A percentile compares a stretch with the other conserved stretches of the same genome.
phyloP scores from a whole-genome alignment of 805 yeast genomes.

The Metschnikowia corniflorae region DNA sequence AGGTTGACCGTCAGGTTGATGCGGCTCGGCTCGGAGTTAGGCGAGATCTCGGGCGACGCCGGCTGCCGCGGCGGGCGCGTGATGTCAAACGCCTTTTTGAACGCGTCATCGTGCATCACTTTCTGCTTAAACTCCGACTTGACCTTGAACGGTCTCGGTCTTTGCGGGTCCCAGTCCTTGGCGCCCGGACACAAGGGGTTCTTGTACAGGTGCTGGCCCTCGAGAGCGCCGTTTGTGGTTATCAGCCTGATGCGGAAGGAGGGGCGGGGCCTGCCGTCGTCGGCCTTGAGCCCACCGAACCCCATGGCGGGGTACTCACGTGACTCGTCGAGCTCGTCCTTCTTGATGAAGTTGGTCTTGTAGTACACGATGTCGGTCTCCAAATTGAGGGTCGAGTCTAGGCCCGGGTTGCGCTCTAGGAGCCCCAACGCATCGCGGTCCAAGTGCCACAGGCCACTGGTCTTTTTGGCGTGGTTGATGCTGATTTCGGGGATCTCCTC shows the following conservation, averaged over 20 bases:
- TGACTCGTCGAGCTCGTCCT: constrained; percentile 26
- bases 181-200: constrained; percentile 39
- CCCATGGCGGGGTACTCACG: constrained; percentile 17
- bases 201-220: constrained; percentile 3
- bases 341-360: constrained; percentile 40
- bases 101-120: constrained; percentile 36
- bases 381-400: constrained; percentile 31
- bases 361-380: constrained; percentile 43
- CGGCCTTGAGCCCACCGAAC: constrained; percentile 12
- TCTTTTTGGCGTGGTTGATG: constrained; percentile 31
- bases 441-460: constrained; percentile 28
- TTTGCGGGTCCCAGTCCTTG: constrained; percentile 36
- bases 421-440: constrained; percentile 32
- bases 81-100: constrained; percentile 30
- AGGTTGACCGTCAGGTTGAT: constrained; percentile 40
- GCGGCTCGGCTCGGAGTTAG: constrained; percentile 39
- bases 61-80: constrained; percentile 33
- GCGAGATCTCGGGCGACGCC: constrained; percentile 41
- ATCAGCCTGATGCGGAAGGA: constrained; percentile 31
- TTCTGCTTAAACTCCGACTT: constrained; percentile 34
- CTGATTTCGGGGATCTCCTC: constrained; percentile 42
- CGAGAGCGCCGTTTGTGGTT: constrained; percentile 9
- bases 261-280: constrained; percentile 28
- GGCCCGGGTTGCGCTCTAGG: constrained; percentile 21
- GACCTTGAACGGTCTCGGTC: constrained; percentile 25